Base-by-base conservation (phyloP, 768 basidiomycete species). In the Pilatotrama ljubarskyi region DNA sequence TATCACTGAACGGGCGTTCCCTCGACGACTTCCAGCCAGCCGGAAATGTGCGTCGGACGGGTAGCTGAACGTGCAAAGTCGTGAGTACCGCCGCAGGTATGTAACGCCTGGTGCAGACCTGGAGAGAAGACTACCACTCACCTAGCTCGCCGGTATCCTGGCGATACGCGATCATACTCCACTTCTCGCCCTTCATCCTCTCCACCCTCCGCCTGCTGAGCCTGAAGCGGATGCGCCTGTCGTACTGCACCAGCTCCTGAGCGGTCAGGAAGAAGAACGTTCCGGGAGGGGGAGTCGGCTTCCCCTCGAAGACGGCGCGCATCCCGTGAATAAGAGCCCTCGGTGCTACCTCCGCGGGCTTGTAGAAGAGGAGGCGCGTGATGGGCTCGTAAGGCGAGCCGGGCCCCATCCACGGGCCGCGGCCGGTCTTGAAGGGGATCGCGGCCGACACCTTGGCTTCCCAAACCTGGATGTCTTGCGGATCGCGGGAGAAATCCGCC, bases 161-260 rank as follows among this genome's bases (percentile, higher is more conserved):
- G 3, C 59, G 54, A n/a, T 43, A 51, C 5, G 63, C 52, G 9
- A 53, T 14, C 50, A 61, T 53, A 14, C 8, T 29, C 63, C 63
- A 64, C 18, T 53, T 51, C 46, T 58, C 59, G 20, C 52, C 42
- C 46, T 55, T 56, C 64, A 65, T 61, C 47, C 25, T 59, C 56
- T 55, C 46, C 15, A 61, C 56, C 11, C 60, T 43, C 48, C 37
- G 26, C 48, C 46, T 59, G 52, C 64, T 65, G 58, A 65, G 50
- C 50, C 57, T 32, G 57, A 61, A 65, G 5, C 58, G 49, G 10
- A 65, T 51, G 24, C 43, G 22, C 26, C 13, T 35, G n/a, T 38
- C 47, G 26, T 41, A 51, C 32, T 55, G 51, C 48, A 58, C 46
- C 15, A 50, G 13, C 9, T 63, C 62, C 38, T 46, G 48, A 2